Conservation (phyloP, 2,329 filamentous ascomycete species). For the Blumeria graminis region DNA sequence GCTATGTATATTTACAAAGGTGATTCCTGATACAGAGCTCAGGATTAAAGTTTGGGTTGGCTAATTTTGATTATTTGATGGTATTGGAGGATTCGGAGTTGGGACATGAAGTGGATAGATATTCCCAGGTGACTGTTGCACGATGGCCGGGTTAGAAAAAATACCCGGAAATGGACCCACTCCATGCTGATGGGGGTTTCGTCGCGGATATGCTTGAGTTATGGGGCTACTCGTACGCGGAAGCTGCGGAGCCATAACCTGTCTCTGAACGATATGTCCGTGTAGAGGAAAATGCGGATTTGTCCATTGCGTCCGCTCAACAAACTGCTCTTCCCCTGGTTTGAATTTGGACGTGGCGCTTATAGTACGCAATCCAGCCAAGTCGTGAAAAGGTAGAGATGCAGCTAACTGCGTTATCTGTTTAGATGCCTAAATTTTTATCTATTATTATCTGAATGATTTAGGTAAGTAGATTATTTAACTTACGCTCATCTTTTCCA, state of each 20-base stretch:
- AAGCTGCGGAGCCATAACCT: slow-evolving; percentile 18
- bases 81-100: no score
- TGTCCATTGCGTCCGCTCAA: slow-evolving; percentile 79
- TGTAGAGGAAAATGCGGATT: slow-evolving; percentile 64
- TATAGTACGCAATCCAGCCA: slow-evolving; percentile 13
- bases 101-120: no score
- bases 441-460: slow-evolving; percentile 5
- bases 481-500: slow-evolving; percentile 72
- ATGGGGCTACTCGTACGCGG: slow-evolving; percentile 17
- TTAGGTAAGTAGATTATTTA: slow-evolving; percentile 2
- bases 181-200: slow-evolving; percentile 15
- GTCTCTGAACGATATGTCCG: slow-evolving; percentile 18
- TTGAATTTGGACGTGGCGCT: slow-evolving; percentile 18
- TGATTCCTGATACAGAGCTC: no score
- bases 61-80: no score
- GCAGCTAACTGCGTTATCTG: slow-evolving; percentile 7
- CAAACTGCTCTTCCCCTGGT: slow-evolving; percentile 61
- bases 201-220: slow-evolving; percentile 15
- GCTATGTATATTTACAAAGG: no score
- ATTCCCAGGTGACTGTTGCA: slow-evolving; percentile 9
- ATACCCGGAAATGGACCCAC: slow-evolving; percentile 14
- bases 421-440: slow-evolving; percentile 10
- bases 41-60: no score
- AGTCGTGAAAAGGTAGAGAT: slow-evolving; percentile 13
- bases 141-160: slow-evolving; percentile 11